These are phyloP conservation scores for Castanea sativa DNA, from an alignment of 306 rosid genomes.

Conservation along the genomic window DNA sequence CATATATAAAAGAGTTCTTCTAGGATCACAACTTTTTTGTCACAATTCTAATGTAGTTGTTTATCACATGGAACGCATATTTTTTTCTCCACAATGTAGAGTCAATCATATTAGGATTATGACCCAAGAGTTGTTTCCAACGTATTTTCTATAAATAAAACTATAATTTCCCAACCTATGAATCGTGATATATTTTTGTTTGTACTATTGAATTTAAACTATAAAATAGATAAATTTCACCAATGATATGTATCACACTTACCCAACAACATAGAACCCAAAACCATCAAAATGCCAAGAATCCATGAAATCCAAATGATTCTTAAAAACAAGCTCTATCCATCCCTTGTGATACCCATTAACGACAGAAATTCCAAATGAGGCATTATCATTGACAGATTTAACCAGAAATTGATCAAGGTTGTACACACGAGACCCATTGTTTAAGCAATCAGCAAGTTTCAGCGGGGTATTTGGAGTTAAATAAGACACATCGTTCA, in stretches of 20 bases:
- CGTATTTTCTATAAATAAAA: too few relatives aligned
- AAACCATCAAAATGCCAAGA: slow-evolving; percentile 90
- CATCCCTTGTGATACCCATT: slow-evolving; percentile 62
- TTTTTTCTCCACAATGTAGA: too few relatives aligned
- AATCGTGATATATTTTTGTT: not conserved
- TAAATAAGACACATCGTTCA: slow-evolving; percentile 71
- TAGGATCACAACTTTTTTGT: too few relatives aligned
- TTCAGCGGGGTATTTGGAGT: slow-evolving; percentile 65
- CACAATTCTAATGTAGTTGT: too few relatives aligned
- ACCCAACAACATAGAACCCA: slow-evolving; percentile 75
- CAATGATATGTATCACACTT: not conserved
- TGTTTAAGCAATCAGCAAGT: slow-evolving; percentile 60
- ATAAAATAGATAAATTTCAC: not conserved
- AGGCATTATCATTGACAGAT: slow-evolving; percentile 38
- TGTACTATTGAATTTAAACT: not conserved
- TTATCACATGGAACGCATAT: fast-evolving
- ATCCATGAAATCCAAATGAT: slow-evolving; percentile 41
- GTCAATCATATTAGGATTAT: too few relatives aligned
- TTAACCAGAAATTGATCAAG: slow-evolving; percentile 56
- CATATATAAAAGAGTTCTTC: too few relatives aligned
- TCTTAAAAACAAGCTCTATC: slow-evolving; percentile 68
- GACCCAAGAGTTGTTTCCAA: too few relatives aligned
- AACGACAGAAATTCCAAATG: slow-evolving; percentile 57
- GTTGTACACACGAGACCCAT: slow-evolving; percentile 57
- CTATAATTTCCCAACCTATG: not conserved